Percentiles rank a stretch among this genome's conserved stretches.
These are phyloP conservation scores for Nannochloropsis gaditana DNA, from an alignment of 108 stramenopile species.

Conservation along the genomic window DNA sequence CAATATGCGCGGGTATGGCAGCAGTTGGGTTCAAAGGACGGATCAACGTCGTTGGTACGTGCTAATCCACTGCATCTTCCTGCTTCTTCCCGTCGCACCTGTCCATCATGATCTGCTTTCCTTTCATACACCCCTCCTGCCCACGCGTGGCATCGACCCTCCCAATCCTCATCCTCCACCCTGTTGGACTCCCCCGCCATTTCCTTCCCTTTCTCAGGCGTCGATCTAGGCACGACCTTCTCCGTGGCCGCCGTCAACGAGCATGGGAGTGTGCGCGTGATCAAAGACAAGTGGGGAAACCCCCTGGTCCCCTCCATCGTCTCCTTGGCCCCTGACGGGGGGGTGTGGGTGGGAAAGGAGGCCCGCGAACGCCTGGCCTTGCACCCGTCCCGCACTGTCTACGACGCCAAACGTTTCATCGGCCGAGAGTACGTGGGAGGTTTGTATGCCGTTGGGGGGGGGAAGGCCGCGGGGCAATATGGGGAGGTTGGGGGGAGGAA, in stretches of 20 bases:
- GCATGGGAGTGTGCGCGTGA: slow-evolving; percentile 23
- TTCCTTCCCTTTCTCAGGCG: not conserved
- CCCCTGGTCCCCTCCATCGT: slow-evolving; percentile 29
- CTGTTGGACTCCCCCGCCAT: slow-evolving; percentile 22
- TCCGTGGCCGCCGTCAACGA: slow-evolving; percentile 57
- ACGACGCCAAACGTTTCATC: slow-evolving; percentile 52
- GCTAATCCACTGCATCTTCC: not conserved
- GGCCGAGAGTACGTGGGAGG: slow-evolving; percentile 30
- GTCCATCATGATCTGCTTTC: slow-evolving; percentile 49
- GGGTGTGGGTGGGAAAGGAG: slow-evolving; percentile 26
- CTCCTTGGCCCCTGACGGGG: slow-evolving; percentile 18
- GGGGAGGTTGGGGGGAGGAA: not conserved
- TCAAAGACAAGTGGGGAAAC: slow-evolving; percentile 22
- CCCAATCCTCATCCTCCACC: slow-evolving; percentile 44
- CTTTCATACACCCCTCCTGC: too few relatives aligned
- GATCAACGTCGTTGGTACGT: slow-evolving; percentile 57
- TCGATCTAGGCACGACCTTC: slow-evolving; percentile 61
- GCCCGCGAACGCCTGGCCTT: slow-evolving; percentile 22
- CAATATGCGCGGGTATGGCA: slow-evolving; percentile 50
- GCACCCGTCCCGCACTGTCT: slow-evolving; percentile 31
- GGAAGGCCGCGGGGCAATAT: not conserved
- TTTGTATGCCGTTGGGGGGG: not conserved
- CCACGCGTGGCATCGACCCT: slow-evolving; percentile 52
- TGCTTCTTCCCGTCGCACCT: slow-evolving; percentile 28
- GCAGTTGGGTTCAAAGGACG: slow-evolving; percentile 54